Conservation (phyloP, 352 stramenopile species). For the Globisporangium parvum region DNA sequence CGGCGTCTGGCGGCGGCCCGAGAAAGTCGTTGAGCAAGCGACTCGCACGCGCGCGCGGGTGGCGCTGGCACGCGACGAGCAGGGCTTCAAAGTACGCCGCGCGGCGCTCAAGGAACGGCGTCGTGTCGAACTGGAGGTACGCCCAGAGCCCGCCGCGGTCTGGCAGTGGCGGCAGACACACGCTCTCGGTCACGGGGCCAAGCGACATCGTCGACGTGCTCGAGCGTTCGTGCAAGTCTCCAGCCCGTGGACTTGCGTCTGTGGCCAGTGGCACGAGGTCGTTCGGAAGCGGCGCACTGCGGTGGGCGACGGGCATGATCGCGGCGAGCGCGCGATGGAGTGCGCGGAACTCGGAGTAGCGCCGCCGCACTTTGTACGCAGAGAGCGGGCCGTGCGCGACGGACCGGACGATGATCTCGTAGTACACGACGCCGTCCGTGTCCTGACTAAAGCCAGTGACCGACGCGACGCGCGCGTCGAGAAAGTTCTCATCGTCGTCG, state of each 20-base stretch:
- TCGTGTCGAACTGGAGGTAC: slow-evolving; percentile 62
- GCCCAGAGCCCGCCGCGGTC: slow-evolving; percentile 71
- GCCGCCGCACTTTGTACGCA: slow-evolving; percentile 69
- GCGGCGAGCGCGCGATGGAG: slow-evolving; percentile 44
- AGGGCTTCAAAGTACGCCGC: slow-evolving; percentile 64
- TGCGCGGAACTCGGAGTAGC: slow-evolving; percentile 69
- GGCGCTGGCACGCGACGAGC: slow-evolving; percentile 44
- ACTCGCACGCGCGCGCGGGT: slow-evolving; percentile 37
- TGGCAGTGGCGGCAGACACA: slow-evolving; percentile 40
- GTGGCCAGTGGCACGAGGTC: no score
- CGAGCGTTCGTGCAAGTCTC: no score
- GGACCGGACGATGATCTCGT: slow-evolving; percentile 70
- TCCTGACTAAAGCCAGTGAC: slow-evolving; percentile 73
- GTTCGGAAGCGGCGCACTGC: not conserved
- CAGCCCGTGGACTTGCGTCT: no score
- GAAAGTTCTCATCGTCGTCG: slow-evolving; percentile 51
- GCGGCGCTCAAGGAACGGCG: slow-evolving; percentile 51
- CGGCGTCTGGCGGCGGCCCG: slow-evolving; percentile 48
- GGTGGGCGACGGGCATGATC: slow-evolving; percentile 34
- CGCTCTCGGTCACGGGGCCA: not conserved
- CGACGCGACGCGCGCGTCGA: slow-evolving; percentile 54
- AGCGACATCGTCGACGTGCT: not conserved
- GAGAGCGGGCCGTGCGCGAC: slow-evolving; percentile 58
- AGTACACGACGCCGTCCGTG: slow-evolving; percentile 71
- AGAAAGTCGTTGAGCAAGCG: slow-evolving; percentile 68